Evolutionary conservation across 495 filamentous ascomycete genomes (phyloP), one percentile per base, ranked within the genome.

Genomic region (Hyaloscypha finlandica): DNA sequence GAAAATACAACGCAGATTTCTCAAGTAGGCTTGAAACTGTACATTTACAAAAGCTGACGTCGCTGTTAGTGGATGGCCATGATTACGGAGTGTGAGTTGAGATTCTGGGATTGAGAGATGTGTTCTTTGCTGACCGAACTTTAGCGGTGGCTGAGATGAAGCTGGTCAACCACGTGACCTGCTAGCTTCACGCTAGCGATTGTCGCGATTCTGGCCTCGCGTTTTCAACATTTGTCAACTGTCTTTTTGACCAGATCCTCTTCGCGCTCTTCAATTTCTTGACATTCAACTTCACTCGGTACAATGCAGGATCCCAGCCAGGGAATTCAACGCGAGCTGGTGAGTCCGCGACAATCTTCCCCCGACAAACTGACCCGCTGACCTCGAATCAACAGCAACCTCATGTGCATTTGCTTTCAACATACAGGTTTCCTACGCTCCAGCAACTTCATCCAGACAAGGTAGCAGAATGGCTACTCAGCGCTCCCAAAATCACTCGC

Each of bases 391-490:
- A 25, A 25, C 25, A 94, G 92, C 85, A 95, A 73, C 89, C 89
- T 14, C 93, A 97, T 77, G 88, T 96, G 72, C 93, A 97, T 72
- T 84, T 96, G 42, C 78, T 96, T 16, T 96, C 92, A 59, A 87
- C 86, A 30, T 87, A 88, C 71, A 82, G 86, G 73, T 96, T 90
- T 74, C 88, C 93, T 2, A 74, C 82, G 53, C 85, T 89, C 75
- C 85, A 86, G 33, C 79, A 83, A 67, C 79, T 94, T 65, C 85
- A 88, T 62, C 82, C 89, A 14, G 81, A 88, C 30, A 88, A 92
- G 63, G 88, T 92, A 8, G 86, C 91, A 51, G 87, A 89, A 70
- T 93, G 89, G 83, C 84, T 97, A 63, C 77, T 90, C 65, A 81
- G 86, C 73, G 93, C 92, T n/a, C 90, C 91, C 4, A 89, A 88